phyloP scores from a whole-genome alignment of 768 basidiomycete species.

The Lentinula sp. region DNA sequence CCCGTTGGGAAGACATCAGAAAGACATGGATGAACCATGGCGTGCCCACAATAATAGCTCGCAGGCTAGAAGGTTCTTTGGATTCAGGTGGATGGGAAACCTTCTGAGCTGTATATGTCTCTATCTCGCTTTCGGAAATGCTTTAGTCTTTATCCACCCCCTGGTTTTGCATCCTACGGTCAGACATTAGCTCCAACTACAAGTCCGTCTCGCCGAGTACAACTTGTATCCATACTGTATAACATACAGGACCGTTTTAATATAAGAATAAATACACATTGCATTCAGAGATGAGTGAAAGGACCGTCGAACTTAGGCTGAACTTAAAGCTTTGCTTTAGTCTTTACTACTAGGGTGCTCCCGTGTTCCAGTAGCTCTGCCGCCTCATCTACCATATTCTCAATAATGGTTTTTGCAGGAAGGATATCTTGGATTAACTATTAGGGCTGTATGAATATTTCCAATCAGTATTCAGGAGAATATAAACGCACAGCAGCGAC shows the following conservation, averaged over 20 bases:
- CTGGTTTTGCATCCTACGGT: not conserved
- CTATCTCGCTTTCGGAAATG: not conserved
- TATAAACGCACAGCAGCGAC: constrained; percentile 45
- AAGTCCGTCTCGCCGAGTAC: not conserved
- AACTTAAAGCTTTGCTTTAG: constrained; percentile 18
- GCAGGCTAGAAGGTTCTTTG: constrained; percentile 80
- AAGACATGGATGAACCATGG: constrained; percentile 88
- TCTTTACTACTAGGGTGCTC: constrained; percentile 29
- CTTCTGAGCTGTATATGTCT: constrained; percentile 30
- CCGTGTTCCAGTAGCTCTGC: constrained; percentile 37
- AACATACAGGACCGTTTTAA: not conserved
- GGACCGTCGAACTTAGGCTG: not conserved
- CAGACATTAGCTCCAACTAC: not conserved
- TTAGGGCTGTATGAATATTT: not conserved
- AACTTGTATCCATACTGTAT: not conserved
- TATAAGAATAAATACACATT: not conserved
- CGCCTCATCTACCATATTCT: constrained; percentile 68
- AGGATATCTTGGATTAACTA: constrained; percentile 63
- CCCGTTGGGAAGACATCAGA: constrained; percentile 87
- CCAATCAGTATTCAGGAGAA: not conserved
- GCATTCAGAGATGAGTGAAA: not conserved
- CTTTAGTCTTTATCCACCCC: not conserved
- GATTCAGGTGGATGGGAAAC: constrained; percentile 96
- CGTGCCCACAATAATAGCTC: constrained; percentile 84
- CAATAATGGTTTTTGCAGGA: constrained; percentile 80